Evolutionary conservation across 2,329 filamentous ascomycete species (phyloP).

Genomic region (Sclerotinia glacialis): DNA sequence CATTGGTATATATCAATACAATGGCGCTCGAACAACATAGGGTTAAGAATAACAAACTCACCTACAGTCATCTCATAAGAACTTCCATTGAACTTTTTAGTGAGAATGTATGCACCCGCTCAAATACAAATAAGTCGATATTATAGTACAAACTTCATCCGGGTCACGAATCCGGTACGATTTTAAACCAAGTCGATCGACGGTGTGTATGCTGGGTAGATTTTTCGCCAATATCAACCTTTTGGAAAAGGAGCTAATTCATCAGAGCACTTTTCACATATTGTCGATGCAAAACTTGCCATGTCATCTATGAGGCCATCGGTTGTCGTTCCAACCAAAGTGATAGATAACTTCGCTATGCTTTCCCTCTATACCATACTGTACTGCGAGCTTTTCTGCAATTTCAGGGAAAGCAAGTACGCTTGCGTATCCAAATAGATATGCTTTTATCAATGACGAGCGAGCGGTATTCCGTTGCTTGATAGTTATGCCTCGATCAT

Average conservation of each 20-base stretch:
- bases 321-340: not conserved
- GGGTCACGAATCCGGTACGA: not conserved
- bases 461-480: not conserved
- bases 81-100: not conserved
- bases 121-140: not conserved
- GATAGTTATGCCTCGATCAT: not conserved
- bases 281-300: not conserved
- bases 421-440: not conserved
- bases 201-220: not conserved
- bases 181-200: not conserved
- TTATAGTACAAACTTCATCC: not conserved
- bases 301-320: not conserved
- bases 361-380: not conserved
- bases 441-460: not conserved
- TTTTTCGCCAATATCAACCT: not conserved
- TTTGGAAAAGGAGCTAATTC: not conserved
- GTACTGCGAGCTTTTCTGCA: not conserved
- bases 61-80: not conserved
- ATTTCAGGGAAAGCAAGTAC: not conserved
- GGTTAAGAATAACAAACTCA: not conserved
- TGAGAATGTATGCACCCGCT: not conserved
- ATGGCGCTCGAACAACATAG: not conserved
- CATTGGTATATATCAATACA: no score
- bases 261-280: not conserved
- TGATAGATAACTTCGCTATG: rapidly evolving